Evolutionary conservation across 2,329 filamentous ascomycete species (phyloP), one percentile per base, ranked within the genome.

Genomic region (Magnaporthiopsis rhizophila): DNA sequence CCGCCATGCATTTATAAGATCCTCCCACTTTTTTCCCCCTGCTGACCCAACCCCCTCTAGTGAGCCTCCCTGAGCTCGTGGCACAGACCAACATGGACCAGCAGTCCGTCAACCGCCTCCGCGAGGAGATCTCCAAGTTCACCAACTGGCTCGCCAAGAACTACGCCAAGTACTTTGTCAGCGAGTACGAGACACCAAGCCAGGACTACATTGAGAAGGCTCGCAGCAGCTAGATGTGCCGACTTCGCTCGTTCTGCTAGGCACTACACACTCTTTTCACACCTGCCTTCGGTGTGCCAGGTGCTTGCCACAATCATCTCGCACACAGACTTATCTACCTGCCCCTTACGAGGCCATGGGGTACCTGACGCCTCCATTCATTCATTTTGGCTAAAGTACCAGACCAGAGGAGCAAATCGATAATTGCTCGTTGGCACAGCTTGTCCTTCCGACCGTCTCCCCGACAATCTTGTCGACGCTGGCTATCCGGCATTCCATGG

Each of bases 21-120:
- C 8, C 21, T 53, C 45, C 24, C 24, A 12, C 57, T 38, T 36
- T 13, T 9, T 61, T 9, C n/a, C 56, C 15, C n/a, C 56, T 15
- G 28, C 9, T 32, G 2, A 9, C 61, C 64, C 66, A 62, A 59
- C 57, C 53, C 32, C 56, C 32, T 65, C 8, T 69, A 97, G 94
- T 96, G 3, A 89, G 90, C 1, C 87, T 98, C 70, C 94, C 95
- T 0, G 95, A 99, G 73, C 86, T 98, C 57, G 88, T 98, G 67
- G 93, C 93, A 4, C 95, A 99, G 75, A 99, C 95, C 63, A 98
- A 98, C 77, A 97, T 99, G 92, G 95, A 98, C 72, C 83, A 89
- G 63, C 92, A 96, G 74, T 93, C 92, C 2, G 91, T 97, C 58
- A 90, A 89, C 67, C 89, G 92, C 60, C 85, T 98, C 32, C 89